These are phyloP conservation scores for Chalaropsis thielavioides DNA, from an alignment of 2,329 filamentous ascomycete species.

Conservation along the genomic window DNA sequence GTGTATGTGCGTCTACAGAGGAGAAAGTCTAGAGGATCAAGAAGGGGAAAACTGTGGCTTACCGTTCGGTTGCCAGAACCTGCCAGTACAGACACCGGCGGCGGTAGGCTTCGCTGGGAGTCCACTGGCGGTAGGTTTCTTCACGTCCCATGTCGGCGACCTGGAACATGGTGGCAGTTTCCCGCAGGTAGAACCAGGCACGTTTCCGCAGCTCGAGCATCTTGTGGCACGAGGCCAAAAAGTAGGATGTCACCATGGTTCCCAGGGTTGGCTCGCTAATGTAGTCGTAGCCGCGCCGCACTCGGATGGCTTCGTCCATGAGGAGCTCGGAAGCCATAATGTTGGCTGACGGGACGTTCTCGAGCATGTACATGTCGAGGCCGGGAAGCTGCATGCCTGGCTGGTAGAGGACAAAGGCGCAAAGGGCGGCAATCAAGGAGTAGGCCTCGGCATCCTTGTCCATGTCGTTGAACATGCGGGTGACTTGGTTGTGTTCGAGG, in stretches of 20 bases:
- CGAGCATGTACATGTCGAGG: constrained; percentile 41
- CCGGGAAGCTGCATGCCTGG: constrained; percentile 49
- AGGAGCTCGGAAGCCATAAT: constrained; percentile 51
- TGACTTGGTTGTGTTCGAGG: constrained; percentile 42
- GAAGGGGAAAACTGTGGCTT: too few relatives aligned
- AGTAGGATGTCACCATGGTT: constrained; percentile 59
- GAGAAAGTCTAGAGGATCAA: too few relatives aligned
- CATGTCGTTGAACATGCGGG: constrained; percentile 44
- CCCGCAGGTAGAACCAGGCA: constrained; percentile 66
- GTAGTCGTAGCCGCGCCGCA: constrained; percentile 48
- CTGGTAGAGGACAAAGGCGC: constrained; percentile 54
- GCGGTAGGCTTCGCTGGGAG: constrained; percentile 45
- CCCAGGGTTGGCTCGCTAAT: constrained; percentile 41
- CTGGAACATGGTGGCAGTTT: constrained; percentile 56
- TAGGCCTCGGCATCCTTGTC: constrained; percentile 50
- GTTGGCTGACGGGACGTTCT: constrained; percentile 43
- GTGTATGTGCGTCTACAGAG: not conserved
- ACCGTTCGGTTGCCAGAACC: constrained; percentile 57
- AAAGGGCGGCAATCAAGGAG: constrained; percentile 49
- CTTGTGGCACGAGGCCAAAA: constrained; percentile 54
- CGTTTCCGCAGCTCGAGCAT: constrained; percentile 32
- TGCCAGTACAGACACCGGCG: constrained; percentile 59
- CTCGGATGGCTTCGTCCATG: constrained; percentile 51
- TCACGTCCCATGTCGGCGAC: constrained; percentile 48
- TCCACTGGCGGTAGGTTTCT: constrained; percentile 43